Conservation (phyloP, 257 asterid species). For the Nicotiana noctiflora region DNA sequence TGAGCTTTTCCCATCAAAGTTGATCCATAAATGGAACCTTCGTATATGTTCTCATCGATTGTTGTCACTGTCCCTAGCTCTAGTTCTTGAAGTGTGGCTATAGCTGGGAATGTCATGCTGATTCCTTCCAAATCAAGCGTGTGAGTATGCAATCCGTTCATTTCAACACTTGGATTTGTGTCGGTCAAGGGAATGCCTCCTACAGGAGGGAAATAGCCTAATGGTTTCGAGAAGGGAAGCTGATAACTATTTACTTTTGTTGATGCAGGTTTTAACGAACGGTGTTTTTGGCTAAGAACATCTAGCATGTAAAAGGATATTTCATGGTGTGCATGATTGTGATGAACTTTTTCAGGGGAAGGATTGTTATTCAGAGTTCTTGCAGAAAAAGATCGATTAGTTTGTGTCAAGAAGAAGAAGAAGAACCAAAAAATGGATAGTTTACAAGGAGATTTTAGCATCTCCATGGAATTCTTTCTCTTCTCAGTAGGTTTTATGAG, state of each 20-base stretch:
- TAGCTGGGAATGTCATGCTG: conserved; percentile 21
- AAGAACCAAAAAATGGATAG: conserved; percentile 5
- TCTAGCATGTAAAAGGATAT: conserved; percentile 23
- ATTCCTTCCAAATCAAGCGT: conserved; percentile 22
- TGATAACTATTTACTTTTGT: conserved; percentile 12
- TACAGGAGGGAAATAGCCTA: conserved; percentile 18
- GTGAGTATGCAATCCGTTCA: conserved; percentile 6
- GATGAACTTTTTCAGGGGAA: neutral
- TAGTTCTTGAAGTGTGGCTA: conserved; percentile 29
- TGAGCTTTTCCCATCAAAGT: conserved; percentile 58
- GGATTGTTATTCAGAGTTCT: conserved; percentile 17
- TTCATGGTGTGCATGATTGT: neutral
- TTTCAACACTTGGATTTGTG: neutral
- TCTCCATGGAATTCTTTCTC: neutral
- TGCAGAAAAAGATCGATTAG: conserved; percentile 18
- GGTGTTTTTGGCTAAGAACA: conserved; percentile 12
- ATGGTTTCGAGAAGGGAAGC: conserved; percentile 30
- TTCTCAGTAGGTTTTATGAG: neutral
- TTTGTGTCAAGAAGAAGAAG: conserved; percentile 9
- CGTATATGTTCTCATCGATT: conserved; percentile 52
- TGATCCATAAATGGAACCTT: conserved; percentile 43
- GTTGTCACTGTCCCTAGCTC: conserved; percentile 50
- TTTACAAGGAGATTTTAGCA: neutral
- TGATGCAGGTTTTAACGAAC: conserved; percentile 9
- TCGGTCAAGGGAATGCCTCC: conserved; percentile 16